Evolutionary conservation across 2,329 filamentous ascomycete species (phyloP).

Genomic region (Endoconidiophora laricicola): DNA sequence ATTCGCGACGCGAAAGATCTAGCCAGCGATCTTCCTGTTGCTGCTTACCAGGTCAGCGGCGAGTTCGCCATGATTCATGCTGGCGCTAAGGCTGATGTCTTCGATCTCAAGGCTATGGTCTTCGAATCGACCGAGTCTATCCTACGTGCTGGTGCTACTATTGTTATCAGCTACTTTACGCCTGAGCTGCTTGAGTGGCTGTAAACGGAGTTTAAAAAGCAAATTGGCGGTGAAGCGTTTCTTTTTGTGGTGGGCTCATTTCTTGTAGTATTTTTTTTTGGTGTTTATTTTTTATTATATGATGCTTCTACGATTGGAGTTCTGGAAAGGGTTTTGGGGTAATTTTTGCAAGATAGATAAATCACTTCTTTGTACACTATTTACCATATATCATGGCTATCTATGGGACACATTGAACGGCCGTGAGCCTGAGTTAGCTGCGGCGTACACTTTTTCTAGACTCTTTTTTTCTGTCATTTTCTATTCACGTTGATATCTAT

Average conservation of each 20-base stretch:
- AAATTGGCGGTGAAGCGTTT: neutral
- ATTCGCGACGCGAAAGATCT: constrained; percentile 95
- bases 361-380: neutral
- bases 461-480: no score
- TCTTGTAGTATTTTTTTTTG: neutral
- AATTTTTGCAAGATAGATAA: no score
- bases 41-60: constrained; percentile 91
- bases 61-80: constrained; percentile 98
- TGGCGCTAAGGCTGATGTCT: constrained; percentile 86
- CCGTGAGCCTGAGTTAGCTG: no score
- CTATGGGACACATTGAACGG: no score
- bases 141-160: constrained; percentile 77
- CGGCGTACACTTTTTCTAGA: no score
- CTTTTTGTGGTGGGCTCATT: neutral
- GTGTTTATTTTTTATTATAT: neutral
- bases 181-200: constrained; percentile 61
- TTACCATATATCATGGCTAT: constrained; percentile 1
- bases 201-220: constrained; percentile 1
- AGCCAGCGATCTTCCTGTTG: constrained; percentile 77
- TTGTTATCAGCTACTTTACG: constrained; percentile 87
- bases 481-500: no score
- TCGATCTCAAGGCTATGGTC: constrained; percentile 86
- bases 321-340: neutral
- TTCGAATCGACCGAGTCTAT: constrained; percentile 92
- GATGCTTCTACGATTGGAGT: constrained; percentile 4